phyloP scores from a whole-genome alignment of 192 early-diverging fungal genomes.

The Dispira parvispora region DNA sequence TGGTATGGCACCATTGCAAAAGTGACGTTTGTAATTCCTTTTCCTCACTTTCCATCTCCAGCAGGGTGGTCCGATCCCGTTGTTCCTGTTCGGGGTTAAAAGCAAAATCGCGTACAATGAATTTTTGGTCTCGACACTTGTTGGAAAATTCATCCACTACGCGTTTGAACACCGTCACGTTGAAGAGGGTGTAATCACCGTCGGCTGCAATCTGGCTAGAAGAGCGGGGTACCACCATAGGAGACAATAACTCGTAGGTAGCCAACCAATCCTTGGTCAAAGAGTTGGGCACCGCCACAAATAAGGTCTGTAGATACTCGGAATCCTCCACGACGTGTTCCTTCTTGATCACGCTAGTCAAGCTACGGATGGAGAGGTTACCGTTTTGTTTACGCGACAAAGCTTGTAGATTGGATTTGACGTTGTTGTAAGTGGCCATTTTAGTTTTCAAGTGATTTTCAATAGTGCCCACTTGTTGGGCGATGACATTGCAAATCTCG shows the following conservation, averaged over 20 bases:
- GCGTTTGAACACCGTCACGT: slow-evolving; percentile 80
- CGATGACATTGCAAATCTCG: slow-evolving; percentile 65
- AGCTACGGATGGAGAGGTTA: slow-evolving; percentile 75
- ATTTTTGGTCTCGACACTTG: slow-evolving; percentile 81
- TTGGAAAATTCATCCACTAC: slow-evolving; percentile 77
- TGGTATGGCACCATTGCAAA: slow-evolving; percentile 73
- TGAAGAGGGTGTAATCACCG: slow-evolving; percentile 85
- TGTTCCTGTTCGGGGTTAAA: slow-evolving; percentile 68
- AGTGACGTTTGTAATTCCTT: slow-evolving; percentile 59
- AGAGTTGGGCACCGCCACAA: slow-evolving; percentile 88
- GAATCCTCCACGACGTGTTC: slow-evolving; percentile 84
- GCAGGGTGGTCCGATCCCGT: slow-evolving; percentile 46
- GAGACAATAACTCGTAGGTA: slow-evolving; percentile 77
- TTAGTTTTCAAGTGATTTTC: slow-evolving; percentile 86
- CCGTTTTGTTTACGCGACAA: slow-evolving; percentile 70
- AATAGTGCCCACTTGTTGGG: slow-evolving; percentile 69
- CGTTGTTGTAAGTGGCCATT: slow-evolving; percentile 65
- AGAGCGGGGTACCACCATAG: slow-evolving; percentile 94
- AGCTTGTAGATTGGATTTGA: slow-evolving; percentile 64
- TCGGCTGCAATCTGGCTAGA: slow-evolving; percentile 82
- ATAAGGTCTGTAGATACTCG: slow-evolving; percentile 78
- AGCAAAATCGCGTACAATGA: slow-evolving; percentile 89
- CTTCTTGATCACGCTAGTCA: slow-evolving; percentile 80
- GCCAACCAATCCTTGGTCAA: slow-evolving; percentile 67
- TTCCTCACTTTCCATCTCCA: slow-evolving; percentile 59